Percentiles rank a stretch among this genome's conserved stretches.
phyloP scores from a whole-genome alignment of 75 land plant species.

The Picea sitchensis region DNA sequence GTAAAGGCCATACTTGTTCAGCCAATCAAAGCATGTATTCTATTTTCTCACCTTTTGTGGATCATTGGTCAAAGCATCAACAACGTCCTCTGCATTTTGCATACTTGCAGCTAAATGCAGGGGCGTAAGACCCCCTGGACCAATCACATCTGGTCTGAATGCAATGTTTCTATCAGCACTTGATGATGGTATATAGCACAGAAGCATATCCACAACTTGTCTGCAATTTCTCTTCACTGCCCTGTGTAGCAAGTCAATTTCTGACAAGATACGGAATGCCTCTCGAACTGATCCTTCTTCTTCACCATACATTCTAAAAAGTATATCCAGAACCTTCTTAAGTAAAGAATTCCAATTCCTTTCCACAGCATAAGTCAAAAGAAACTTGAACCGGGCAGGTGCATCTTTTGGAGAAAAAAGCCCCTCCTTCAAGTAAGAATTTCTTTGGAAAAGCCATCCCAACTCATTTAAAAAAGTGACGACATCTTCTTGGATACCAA shows the following conservation, averaged over 20 bases:
- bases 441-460: conserved; percentile 43
- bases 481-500: conserved; percentile 14
- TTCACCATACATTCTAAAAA: conserved; percentile 15
- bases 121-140: conserved; percentile 42
- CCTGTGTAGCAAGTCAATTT: conserved; percentile 25
- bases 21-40: not conserved
- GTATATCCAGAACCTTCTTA: conserved; percentile 26
- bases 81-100: conserved; percentile 34
- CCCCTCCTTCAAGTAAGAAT: not conserved
- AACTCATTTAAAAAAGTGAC: conserved; percentile 35
- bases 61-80: conserved; percentile 43
- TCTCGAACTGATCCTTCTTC: conserved; percentile 3
- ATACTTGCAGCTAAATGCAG: conserved; percentile 46
- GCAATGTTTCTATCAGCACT: not conserved
- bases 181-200: conserved; percentile 16
- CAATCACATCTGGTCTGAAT: conserved; percentile 35
- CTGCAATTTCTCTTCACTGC: conserved; percentile 38
- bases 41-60: conserved; percentile 27
- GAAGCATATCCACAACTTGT: conserved; percentile 32
- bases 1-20: not conserved
- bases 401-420: not conserved
- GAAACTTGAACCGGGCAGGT: conserved; percentile 17
- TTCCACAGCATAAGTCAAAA: conserved; percentile 35
- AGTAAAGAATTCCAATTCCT: conserved; percentile 47
- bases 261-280: conserved; percentile 10